Evolutionary conservation across 345 rosid species (phyloP).

Genomic region (Boechera stricta): DNA sequence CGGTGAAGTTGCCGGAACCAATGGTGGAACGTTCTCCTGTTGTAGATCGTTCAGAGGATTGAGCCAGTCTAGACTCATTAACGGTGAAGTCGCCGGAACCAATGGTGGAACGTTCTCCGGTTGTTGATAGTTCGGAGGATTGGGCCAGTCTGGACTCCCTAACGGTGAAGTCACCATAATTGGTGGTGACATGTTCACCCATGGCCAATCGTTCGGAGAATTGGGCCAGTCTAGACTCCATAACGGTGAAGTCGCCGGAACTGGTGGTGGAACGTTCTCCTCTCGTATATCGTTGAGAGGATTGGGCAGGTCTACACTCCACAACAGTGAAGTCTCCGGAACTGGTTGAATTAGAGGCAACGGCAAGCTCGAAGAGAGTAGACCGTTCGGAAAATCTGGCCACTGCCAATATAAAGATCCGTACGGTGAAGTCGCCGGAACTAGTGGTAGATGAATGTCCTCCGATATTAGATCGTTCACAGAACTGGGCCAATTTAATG

Average conservation of each 20-base stretch:
- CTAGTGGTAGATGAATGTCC: constrained; percentile 28
- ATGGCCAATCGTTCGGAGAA: constrained; percentile 16
- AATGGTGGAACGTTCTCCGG: constrained; percentile 23
- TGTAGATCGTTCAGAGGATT: constrained; percentile 38
- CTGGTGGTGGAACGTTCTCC: constrained; percentile 31
- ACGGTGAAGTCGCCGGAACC: constrained; percentile 52
- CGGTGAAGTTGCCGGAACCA: constrained; percentile 9
- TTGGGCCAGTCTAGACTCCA: neutral
- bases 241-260: constrained; percentile 39
- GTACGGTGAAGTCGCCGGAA: neutral
- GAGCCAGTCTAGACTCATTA: constrained; percentile 60
- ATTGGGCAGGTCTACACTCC: neutral
- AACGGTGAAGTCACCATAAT: constrained; percentile 5
- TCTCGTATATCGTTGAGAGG: neutral
- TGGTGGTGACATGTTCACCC: too few species aligned
- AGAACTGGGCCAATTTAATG: neutral
- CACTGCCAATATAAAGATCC: too few species aligned
- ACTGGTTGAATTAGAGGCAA: neutral
- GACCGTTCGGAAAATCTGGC: neutral
- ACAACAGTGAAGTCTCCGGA: neutral
- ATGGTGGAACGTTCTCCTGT: neutral
- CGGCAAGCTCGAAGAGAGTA: neutral
- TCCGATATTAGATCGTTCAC: neutral
- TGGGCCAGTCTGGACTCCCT: constrained; percentile 58
- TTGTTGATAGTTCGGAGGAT: constrained; percentile 25